These are phyloP conservation scores for Diplodia scrobiculata DNA, from an alignment of 2,329 filamentous ascomycete genomes.

Conservation along the genomic window DNA sequence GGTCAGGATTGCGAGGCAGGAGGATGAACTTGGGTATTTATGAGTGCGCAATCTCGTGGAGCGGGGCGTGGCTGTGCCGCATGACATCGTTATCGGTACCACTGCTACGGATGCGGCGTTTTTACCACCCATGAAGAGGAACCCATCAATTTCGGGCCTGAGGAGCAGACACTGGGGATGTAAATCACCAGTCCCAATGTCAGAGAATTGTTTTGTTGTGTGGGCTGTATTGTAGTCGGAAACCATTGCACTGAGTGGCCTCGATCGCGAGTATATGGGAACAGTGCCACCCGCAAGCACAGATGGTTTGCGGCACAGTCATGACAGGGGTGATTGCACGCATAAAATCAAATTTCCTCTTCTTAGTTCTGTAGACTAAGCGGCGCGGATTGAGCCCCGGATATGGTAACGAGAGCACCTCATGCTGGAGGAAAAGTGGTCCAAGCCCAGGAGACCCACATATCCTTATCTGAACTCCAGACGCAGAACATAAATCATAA, in stretches of 20 bases:
- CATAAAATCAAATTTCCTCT: not conserved
- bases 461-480: slow-evolving; percentile 20
- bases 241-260: not conserved
- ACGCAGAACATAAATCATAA: not conserved
- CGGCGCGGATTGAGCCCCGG: not conserved
- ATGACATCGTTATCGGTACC: not conserved
- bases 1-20: not conserved
- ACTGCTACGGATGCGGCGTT: not conserved
- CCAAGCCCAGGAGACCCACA: not conserved
- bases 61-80: not conserved
- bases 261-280: not conserved
- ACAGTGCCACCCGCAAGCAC: not conserved
- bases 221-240: not conserved
- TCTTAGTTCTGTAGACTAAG: not conserved
- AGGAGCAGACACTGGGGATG: too few species aligned
- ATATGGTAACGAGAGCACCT: not conserved
- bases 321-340: not conserved
- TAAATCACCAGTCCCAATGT: too few species aligned
- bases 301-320: not conserved
- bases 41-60: not conserved
- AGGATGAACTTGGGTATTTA: not conserved
- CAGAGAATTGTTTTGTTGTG: not conserved
- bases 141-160: not conserved
- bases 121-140: not conserved
- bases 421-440: not conserved